A percentile compares a stretch with the other conserved stretches of the same genome.
Conservation (phyloP, 345 rosid genomes). For the Litchi chinensis region DNA sequence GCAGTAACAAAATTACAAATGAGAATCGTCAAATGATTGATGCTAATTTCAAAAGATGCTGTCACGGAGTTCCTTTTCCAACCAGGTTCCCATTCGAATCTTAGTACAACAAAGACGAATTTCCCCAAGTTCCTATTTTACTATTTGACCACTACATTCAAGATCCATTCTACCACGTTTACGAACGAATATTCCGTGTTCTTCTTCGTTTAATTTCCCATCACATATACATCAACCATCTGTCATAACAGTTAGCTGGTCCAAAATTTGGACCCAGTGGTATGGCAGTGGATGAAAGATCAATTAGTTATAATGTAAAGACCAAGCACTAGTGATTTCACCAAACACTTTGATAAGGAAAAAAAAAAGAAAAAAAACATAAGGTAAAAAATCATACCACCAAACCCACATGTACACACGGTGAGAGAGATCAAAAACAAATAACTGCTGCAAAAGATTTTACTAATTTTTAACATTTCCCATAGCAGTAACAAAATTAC, state of each 20-base stretch:
- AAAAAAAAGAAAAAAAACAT: background rate
- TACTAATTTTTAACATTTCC: background rate
- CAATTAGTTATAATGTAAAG: no score
- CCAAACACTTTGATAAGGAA: background rate
- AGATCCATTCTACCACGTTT: background rate
- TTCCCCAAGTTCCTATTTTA: background rate
- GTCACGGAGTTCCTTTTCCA: background rate
- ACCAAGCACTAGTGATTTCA: background rate
- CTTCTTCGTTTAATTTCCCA: background rate
- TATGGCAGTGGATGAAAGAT: slow-evolving; percentile 9
- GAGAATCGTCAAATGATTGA: background rate
- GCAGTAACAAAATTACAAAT: background rate
- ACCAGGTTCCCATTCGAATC: background rate
- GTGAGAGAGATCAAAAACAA: background rate
- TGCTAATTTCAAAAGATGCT: background rate
- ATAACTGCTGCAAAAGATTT: slow-evolving; percentile 2
- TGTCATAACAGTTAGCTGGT: background rate
- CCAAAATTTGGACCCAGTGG: slow-evolving; percentile 22
- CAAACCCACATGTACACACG: background rate
- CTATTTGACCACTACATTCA: background rate
- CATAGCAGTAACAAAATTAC: background rate
- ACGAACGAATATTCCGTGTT: background rate
- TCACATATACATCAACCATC: background rate
- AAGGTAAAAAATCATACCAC: background rate
- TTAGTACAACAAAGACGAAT: background rate